Conservation (phyloP, 805 yeast genomes). For the Torulaspora quercuum region DNA sequence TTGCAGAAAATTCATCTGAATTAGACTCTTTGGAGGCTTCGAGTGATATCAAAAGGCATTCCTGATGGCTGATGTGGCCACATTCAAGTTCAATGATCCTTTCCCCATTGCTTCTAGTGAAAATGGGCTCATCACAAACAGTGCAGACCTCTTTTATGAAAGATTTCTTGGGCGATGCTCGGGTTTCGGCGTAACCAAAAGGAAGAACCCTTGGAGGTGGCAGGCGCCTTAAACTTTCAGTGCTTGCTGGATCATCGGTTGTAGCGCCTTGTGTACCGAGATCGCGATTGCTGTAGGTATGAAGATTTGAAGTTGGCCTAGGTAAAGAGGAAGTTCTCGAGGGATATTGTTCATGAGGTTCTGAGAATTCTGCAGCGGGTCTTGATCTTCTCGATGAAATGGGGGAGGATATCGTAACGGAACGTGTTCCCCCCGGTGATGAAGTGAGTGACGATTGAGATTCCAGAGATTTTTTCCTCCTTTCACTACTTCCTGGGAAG, state of each 20-base stretch:
- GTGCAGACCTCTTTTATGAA: conserved; percentile 31
- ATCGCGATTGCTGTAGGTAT: neutral
- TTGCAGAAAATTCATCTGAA: conserved; percentile 19
- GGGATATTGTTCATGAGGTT: conserved; percentile 15
- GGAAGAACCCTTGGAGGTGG: conserved; percentile 19
- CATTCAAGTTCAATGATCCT: conserved; percentile 49
- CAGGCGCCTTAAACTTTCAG: neutral
- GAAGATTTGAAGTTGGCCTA: conserved; percentile 21
- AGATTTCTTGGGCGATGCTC: conserved; percentile 23
- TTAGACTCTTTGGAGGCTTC: conserved; percentile 19
- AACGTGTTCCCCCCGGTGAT: conserved; percentile 4
- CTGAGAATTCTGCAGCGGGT: conserved; percentile 7
- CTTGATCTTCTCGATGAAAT: conserved; percentile 1
- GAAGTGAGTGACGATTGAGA: conserved; percentile 8
- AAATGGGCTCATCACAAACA: conserved; percentile 51
- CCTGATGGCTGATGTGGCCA: conserved; percentile 55
- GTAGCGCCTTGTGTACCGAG: neutral
- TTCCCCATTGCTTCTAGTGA: conserved; percentile 44
- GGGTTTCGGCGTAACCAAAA: conserved; percentile 16
- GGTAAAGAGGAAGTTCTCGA: conserved; percentile 32
- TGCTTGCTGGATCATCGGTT: neutral
- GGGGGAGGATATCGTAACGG: conserved; percentile 8
- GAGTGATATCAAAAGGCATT: conserved; percentile 48
- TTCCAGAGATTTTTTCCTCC: conserved; percentile 14
- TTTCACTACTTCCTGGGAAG: conserved; percentile 18